Evolutionary conservation across 176 grass and related monocot genomes (phyloP), one percentile per base, ranked within the genome.

Genomic region (Poa annua): DNA sequence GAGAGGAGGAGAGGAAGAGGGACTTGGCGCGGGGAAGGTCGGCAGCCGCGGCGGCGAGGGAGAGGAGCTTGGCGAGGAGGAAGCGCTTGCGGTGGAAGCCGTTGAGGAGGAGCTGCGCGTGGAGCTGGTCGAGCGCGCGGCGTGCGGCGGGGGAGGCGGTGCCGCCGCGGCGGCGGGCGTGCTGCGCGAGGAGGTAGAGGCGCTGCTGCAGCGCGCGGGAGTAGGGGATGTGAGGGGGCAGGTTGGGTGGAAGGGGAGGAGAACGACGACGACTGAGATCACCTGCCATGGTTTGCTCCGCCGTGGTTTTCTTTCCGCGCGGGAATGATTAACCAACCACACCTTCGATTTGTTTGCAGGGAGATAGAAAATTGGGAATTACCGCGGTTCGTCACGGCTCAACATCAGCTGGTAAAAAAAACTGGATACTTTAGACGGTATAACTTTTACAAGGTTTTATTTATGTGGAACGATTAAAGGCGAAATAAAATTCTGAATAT

Each of bases 141-240:
- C 51, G 90, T 55, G 67, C 69, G 74, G 67, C 55, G 22, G 51
- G 12, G 33, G 50, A 35, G 16, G 35, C 0, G 9, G n/a, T 8
- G 29, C 16, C 22, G 74, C 74, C 36, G 81, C 56, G 59, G 81
- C 66, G 59, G 81, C 66, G 14, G 74, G 81, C 66, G 88, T 72
- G 84, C 79, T 90, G 84, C n/a, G 84, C 84, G 26, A 91, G 66
- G 78, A 89, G 88, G 86, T 83, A 91, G 84, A 94, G 78, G 69
- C 87, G 89, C 87, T 89, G 89, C 84, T 91, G 92, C 74, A 89
- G 84, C 70, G 79, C 22, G 78, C 92, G 88, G 77, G 92, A 89
- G 84, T 48, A 94, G 3, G 92, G 88, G 35, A 69, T 42, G 68
- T 80, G 86, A 63, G 53, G 64, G 0, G 80, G 80, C 20, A 85